These are phyloP conservation scores for Myxozyma udenii DNA, from an alignment of 805 yeast genomes.

Conservation along the genomic window DNA sequence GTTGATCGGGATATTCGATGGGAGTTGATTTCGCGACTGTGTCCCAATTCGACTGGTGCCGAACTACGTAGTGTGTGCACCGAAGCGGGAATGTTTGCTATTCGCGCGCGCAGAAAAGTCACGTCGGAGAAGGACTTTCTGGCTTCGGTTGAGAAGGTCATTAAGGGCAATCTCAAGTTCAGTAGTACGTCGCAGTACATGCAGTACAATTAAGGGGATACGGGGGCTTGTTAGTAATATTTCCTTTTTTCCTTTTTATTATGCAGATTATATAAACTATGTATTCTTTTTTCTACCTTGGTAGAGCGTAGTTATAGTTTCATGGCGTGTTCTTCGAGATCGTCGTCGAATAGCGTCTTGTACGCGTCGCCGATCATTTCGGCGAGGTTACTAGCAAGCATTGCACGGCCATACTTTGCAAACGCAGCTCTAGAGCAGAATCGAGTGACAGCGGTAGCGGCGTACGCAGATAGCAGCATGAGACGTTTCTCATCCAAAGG, in stretches of 20 bases:
- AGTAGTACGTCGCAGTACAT: conserved; percentile 95
- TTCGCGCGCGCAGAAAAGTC: conserved; percentile 95
- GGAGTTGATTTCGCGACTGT: conserved; percentile 95
- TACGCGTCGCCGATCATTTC: conserved; percentile 63
- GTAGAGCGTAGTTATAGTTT: too few species aligned
- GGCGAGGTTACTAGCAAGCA: conserved; percentile 83
- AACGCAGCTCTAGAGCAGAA: conserved; percentile 65
- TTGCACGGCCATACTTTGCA: conserved; percentile 61
- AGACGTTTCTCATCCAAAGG: conserved; percentile 38
- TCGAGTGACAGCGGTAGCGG: conserved; percentile 68
- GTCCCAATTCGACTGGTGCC: conserved; percentile 99
- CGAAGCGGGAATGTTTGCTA: conserved; percentile 99
- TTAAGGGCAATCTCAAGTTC: conserved; percentile 97
- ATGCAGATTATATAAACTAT: neutral
- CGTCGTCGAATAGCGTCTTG: conserved; percentile 42
- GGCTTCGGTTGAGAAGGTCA: conserved; percentile 97
- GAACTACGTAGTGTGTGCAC: conserved; percentile 98
- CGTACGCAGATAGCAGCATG: conserved; percentile 51
- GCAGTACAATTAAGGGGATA: conserved; percentile 61
- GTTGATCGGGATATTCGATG: conserved; percentile 96
- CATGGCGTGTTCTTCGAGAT: conserved; percentile 1
- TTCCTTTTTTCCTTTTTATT: neutral
- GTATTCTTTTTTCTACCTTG: too few species aligned
- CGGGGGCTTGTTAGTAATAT: too few species aligned
- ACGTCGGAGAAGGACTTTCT: conserved; percentile 97